These are phyloP conservation scores for Bocquillonia castaneifolia DNA, from an alignment of 441 rosid species.

Conservation along the genomic window DNA sequence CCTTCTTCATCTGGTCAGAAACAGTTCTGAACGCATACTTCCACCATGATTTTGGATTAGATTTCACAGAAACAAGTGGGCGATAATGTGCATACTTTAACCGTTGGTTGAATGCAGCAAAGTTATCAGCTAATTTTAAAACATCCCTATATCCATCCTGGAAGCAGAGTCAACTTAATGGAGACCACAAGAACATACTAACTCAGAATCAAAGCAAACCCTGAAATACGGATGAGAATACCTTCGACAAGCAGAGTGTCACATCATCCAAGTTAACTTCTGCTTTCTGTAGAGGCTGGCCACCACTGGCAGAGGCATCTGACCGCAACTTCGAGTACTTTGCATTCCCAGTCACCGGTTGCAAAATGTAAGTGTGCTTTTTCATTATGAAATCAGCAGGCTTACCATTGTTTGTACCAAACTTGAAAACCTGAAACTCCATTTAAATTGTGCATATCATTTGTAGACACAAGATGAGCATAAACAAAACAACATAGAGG, in stretches of 20 bases:
- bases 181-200: slow-evolving; percentile 25
- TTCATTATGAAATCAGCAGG: slow-evolving; percentile 57
- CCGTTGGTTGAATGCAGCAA: slow-evolving; percentile 84
- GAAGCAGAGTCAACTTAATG: slow-evolving; percentile 25
- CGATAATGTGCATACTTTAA: slow-evolving; percentile 89
- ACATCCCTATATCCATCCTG: slow-evolving; percentile 91
- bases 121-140: slow-evolving; percentile 90
- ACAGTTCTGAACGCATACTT: slow-evolving; percentile 79
- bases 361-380: slow-evolving; percentile 75
- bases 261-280: slow-evolving; percentile 87
- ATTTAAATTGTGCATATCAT: slow-evolving; percentile 9
- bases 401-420: slow-evolving; percentile 79
- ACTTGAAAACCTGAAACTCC: slow-evolving; percentile 67
- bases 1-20: slow-evolving; percentile 84
- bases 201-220: slow-evolving; percentile 17
- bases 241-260: slow-evolving; percentile 94
- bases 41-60: slow-evolving; percentile 90
- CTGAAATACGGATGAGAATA: slow-evolving; percentile 29
- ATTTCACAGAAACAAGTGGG: slow-evolving; percentile 68
- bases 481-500: slow-evolving; percentile 1
- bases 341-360: slow-evolving; percentile 95
- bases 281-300: slow-evolving; percentile 78
- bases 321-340: slow-evolving; percentile 59
- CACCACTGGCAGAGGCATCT: slow-evolving; percentile 38
- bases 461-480: slow-evolving; percentile 8